phyloP scores from a whole-genome alignment of 2,329 filamentous ascomycete species.

The Talaromyces sp. region DNA sequence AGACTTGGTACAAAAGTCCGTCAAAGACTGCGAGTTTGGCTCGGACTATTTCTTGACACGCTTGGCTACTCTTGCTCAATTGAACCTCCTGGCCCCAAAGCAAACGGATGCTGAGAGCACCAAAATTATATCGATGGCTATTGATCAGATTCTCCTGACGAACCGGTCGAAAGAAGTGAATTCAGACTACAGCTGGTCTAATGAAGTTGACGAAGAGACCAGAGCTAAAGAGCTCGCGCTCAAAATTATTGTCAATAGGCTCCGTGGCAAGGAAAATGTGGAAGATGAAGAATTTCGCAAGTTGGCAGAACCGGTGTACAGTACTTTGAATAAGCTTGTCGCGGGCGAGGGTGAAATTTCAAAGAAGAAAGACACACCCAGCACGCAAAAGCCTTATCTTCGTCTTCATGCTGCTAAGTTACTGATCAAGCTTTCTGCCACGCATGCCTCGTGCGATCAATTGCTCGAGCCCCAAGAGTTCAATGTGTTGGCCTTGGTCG shows the following conservation, averaged over 20 bases:
- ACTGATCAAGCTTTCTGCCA: conserved; percentile 75
- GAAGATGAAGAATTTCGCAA: conserved; percentile 42
- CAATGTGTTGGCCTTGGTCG: conserved; percentile 72
- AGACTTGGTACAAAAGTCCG: conserved; percentile 71
- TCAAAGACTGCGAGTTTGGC: conserved; percentile 69
- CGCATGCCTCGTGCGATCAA: conserved; percentile 67
- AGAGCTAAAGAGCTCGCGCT: conserved; percentile 78
- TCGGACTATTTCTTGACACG: conserved; percentile 65
- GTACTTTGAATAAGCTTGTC: conserved; percentile 72
- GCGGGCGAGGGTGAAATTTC: conserved; percentile 73
- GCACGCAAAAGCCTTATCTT: conserved; percentile 72
- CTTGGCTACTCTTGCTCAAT: conserved; percentile 52
- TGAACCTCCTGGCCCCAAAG: conserved; percentile 69
- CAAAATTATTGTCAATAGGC: conserved; percentile 78
- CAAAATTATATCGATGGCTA: conserved; percentile 70
- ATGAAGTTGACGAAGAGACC: conserved; percentile 73
- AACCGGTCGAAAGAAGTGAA: conserved; percentile 54
- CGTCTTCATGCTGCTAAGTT: conserved; percentile 76
- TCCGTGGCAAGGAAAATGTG: conserved; percentile 60
- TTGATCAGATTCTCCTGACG: conserved; percentile 68
- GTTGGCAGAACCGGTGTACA: conserved; percentile 64
- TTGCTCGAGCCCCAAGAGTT: conserved; percentile 69
- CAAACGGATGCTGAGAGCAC: conserved; percentile 70
- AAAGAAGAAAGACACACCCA: conserved; percentile 68
- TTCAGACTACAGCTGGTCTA: conserved; percentile 62